phyloP scores from a whole-genome alignment of 225 moss, liverwort and hornwort species.

The Anthoceros angustus region DNA sequence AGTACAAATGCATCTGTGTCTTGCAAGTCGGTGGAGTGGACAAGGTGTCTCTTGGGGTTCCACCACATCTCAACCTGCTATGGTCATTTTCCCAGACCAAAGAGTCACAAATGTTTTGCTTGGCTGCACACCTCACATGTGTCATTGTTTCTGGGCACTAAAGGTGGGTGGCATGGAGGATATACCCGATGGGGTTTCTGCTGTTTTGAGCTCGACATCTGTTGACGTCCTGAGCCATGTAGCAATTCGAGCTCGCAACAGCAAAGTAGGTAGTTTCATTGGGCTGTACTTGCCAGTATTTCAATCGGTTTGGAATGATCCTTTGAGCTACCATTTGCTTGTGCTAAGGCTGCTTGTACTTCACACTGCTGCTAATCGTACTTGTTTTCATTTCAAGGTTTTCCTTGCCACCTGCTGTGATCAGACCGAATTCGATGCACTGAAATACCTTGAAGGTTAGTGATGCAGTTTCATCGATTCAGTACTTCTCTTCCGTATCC shows the following conservation, averaged over 20 bases:
- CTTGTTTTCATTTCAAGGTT: slow-evolving; percentile 7
- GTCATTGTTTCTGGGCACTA: neutral
- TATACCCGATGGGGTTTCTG: slow-evolving; percentile 17
- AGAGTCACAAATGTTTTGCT: neutral
- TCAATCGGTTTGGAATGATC: neutral
- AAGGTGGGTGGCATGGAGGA: slow-evolving; percentile 21
- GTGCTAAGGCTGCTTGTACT: neutral
- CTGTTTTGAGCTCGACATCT: slow-evolving; percentile 13
- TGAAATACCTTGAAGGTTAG: slow-evolving; percentile 15
- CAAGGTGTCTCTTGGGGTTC: neutral
- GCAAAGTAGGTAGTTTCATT: slow-evolving; percentile 4
- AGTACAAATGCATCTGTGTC: neutral
- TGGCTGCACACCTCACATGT: neutral
- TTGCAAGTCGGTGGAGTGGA: neutral
- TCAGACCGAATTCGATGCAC: slow-evolving; percentile 8
- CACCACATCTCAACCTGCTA: neutral
- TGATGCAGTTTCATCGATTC: neutral
- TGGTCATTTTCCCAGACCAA: neutral
- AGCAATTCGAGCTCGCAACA: slow-evolving; percentile 19
- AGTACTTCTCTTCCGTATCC: neutral
- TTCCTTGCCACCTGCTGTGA: slow-evolving; percentile 17
- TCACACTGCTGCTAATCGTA: neutral
- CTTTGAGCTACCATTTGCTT: neutral
- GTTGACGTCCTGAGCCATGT: slow-evolving; percentile 19
- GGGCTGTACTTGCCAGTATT: neutral